Evolutionary conservation across 2,329 filamentous ascomycete genomes (phyloP).

Genomic region (Beauveria caledonica): DNA sequence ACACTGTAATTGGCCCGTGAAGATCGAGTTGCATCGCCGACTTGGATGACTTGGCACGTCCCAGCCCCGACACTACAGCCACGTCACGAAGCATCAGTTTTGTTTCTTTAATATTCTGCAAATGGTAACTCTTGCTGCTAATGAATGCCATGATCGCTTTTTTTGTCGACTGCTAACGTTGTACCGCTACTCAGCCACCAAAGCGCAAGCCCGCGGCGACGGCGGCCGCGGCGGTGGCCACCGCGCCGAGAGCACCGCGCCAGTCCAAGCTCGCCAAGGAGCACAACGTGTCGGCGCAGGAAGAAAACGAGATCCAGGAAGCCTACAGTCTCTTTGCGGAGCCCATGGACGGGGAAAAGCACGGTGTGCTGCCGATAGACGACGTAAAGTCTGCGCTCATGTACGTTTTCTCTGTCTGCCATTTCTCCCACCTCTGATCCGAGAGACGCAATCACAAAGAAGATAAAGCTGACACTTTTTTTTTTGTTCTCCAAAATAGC

Average conservation of each 20-base stretch:
- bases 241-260: constrained; percentile 36
- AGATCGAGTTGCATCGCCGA: background rate
- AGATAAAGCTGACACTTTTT: background rate
- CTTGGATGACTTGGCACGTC: background rate
- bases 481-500: constrained; percentile 32
- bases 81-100: no score
- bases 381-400: constrained; percentile 66
- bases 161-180: background rate
- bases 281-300: constrained; percentile 72
- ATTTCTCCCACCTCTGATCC: no score
- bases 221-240: constrained; percentile 16
- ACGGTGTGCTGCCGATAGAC: constrained; percentile 58
- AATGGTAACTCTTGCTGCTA: background rate
- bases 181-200: constrained; percentile 34
- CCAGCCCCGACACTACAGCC: background rate
- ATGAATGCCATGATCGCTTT: no score
- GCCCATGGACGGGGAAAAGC: constrained; percentile 62
- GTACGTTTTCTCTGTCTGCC: constrained; percentile 36
- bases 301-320: constrained; percentile 86
- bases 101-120: background rate
- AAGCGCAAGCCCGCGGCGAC: constrained; percentile 36
- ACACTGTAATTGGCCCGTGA: background rate
- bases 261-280: constrained; percentile 88
- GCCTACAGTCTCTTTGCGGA: constrained; percentile 78
- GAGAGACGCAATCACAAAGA: background rate